A percentile compares a stretch with the other conserved stretches of the same genome.
phyloP scores from a whole-genome alignment of 768 basidiomycete genomes.

The Agrocybe chaxingu region DNA sequence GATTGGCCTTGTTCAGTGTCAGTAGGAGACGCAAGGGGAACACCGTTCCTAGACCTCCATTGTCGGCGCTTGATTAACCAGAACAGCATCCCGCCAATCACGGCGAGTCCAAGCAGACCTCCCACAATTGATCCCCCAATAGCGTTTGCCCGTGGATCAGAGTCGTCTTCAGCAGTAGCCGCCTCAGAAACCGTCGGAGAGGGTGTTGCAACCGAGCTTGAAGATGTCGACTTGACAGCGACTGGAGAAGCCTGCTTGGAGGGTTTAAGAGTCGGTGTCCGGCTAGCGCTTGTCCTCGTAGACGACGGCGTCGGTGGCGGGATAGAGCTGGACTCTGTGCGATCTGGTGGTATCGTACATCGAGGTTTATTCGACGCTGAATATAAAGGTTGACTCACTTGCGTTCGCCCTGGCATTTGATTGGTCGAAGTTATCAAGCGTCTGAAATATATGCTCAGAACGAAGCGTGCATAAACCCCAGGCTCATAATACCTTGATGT shows the following conservation, averaged over 20 bases:
- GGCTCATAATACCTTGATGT: constrained; percentile 37
- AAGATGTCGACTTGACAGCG: too few species aligned
- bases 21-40: constrained; percentile 14
- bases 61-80: constrained; percentile 21
- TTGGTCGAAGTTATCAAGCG: constrained; percentile 35
- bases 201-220: constrained; percentile 11
- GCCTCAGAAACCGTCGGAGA: neutral
- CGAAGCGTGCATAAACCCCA: neutral
- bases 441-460: constrained; percentile 17
- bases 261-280: too few species aligned
- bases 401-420: constrained; percentile 32
- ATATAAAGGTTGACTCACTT: constrained; percentile 22
- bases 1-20: constrained; percentile 10
- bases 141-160: constrained; percentile 22
- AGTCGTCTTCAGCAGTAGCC: neutral
- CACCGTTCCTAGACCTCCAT: constrained; percentile 14
- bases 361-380: neutral
- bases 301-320: constrained; percentile 18
- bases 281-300: too few species aligned
- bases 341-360: constrained; percentile 20
- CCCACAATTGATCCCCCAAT: constrained; percentile 49
- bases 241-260: too few species aligned
- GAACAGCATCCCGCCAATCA: constrained; percentile 28
- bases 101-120: constrained; percentile 31
- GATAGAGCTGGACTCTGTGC: constrained; percentile 42